These are phyloP conservation scores for Claviceps spartinae DNA, from an alignment of 2,329 filamentous ascomycete species.

Conservation along the genomic window DNA sequence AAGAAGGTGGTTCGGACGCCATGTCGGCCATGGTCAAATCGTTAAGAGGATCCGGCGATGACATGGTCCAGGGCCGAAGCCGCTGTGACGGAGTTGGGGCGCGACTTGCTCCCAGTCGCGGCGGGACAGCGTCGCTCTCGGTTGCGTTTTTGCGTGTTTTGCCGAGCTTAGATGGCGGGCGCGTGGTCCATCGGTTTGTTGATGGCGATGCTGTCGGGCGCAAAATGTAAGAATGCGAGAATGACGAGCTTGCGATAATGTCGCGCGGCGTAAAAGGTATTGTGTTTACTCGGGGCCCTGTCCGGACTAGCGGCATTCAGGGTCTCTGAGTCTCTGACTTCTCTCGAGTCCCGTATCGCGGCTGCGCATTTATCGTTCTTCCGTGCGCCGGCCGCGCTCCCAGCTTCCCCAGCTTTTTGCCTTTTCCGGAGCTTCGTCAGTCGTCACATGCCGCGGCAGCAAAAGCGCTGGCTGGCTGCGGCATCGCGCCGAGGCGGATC, in stretches of 20 bases:
- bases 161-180: not conserved
- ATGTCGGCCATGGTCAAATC: slow-evolving; percentile 20
- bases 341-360: not conserved
- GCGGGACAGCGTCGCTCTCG: not conserved
- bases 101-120: slow-evolving; percentile 12
- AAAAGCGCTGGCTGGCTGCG: not conserved
- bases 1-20: slow-evolving; percentile 21
- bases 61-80: slow-evolving; percentile 23
- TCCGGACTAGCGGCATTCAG: slow-evolving; percentile 11
- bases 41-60: slow-evolving; percentile 38
- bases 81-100: slow-evolving; percentile 9
- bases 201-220: not conserved
- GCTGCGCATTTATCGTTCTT: slow-evolving; percentile 7
- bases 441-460: slow-evolving; percentile 1
- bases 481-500: not conserved
- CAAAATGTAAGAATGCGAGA: not conserved
- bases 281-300: slow-evolving; percentile 18
- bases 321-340: not conserved
- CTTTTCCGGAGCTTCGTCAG: not conserved
- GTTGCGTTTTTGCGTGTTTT: slow-evolving; percentile 3
- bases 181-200: not conserved
- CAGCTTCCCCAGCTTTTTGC: too few relatives aligned
- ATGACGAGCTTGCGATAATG: not conserved
- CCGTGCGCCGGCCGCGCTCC: not conserved
- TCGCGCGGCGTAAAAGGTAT: slow-evolving; percentile 1